Base-by-base conservation (phyloP, 768 basidiomycete species). In the Pleurotus djamor region DNA sequence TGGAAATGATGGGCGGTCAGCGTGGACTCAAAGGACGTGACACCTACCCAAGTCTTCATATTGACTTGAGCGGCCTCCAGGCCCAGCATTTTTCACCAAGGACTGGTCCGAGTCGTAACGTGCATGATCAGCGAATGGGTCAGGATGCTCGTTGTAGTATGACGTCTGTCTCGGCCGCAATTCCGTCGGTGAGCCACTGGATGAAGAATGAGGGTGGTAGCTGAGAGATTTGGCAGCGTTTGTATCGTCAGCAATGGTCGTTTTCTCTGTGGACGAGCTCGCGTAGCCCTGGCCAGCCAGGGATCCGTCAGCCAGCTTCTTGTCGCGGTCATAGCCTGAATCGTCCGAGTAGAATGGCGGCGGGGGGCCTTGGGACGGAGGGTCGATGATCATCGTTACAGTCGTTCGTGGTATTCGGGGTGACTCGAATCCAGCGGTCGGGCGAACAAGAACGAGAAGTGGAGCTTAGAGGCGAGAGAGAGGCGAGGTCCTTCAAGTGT, bases 31-130 rank as follows among this genome's bases (percentile, higher is more conserved):
- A 36, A 38, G 36, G 28, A 60, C 21, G 21, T 28, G 21, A 28
- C 21, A 28, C 73, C 17, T 59, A 86, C 86, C 87, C 61, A 89
- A 66, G 66, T 87, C 82, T 61, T 86, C 76, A 64, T 80, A 85
- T 21, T 62, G 65, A 36, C 70, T 69, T 32, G 74, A 69, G 52
- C 68, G 73, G 13, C 74, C 76, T 54, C 75, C 72, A 43, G 70
- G 76, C 41, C 78, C 74, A 28, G 79, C 78, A 62, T 80, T 79
- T 17, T 71, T 72, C 43, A 86, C 74, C n/a, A 88, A 71, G 6
- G 80, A 72, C 3, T 69, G 69, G 21, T 35, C 38, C 17, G 52
- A 59, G 21, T 56, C 41, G 38, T 56, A 41, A 34, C 59, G 61
- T 44, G 52, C 44, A 33, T 68, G 59, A 49, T 69, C 70, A 50